Percentiles rank a stretch among this genome's conserved stretches.
Conservation (phyloP, 176 grass and related monocot species). For the Poa annua region DNA sequence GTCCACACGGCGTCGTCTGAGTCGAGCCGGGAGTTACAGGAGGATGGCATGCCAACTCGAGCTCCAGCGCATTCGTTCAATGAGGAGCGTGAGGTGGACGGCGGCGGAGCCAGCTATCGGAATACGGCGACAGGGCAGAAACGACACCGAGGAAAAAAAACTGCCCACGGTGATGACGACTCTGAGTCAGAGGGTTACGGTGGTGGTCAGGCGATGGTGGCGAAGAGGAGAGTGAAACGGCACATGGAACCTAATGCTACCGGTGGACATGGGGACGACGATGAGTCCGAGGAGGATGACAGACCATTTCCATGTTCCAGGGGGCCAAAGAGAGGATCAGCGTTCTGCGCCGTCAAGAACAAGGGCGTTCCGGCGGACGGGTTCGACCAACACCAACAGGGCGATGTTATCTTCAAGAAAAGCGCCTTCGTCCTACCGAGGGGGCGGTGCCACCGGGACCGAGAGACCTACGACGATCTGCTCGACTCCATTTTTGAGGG, state of each 20-base stretch:
- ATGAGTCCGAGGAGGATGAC: background rate
- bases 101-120: background rate
- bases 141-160: constrained; percentile 1
- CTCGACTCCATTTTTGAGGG: constrained; percentile 39
- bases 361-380: background rate
- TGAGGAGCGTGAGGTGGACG: background rate
- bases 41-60: background rate
- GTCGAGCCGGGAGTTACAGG: constrained; percentile 30
- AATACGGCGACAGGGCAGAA: background rate
- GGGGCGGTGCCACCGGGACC: background rate
- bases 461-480: constrained; percentile 34
- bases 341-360: background rate
- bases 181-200: background rate
- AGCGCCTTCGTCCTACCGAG: background rate
- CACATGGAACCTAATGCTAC: background rate
- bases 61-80: background rate
- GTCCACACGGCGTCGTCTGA: constrained; percentile 31
- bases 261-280: background rate
- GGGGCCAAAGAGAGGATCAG: constrained; percentile 18
- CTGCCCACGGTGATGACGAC: background rate
- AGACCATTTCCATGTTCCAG: background rate
- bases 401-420: constrained; percentile 36
- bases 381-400: constrained; percentile 27
- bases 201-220: background rate
- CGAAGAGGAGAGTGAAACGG: constrained; percentile 1